Conservation (phyloP, 2,329 filamentous ascomycete species). For the Pestalotiopsis sp. region DNA sequence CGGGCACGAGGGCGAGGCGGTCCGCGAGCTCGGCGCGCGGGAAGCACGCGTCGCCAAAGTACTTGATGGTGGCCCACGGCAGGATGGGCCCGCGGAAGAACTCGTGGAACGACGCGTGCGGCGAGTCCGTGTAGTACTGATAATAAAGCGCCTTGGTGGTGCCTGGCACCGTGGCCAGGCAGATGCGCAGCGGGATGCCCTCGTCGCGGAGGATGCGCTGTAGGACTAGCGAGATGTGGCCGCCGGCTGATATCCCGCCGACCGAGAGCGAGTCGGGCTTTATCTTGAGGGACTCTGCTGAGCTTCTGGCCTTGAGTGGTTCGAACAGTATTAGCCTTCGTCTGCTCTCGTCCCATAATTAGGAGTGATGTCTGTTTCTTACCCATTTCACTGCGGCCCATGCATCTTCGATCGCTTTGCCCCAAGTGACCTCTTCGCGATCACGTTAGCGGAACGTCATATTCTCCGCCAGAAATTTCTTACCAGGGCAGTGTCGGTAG, state of each 20-base stretch:
- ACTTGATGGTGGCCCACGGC: conserved; percentile 36
- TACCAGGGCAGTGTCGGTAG: conserved; percentile 42
- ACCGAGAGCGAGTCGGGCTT: conserved; percentile 36
- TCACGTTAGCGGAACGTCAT: neutral
- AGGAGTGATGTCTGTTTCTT: conserved; percentile 4
- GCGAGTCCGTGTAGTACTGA: conserved; percentile 35
- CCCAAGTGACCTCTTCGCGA: conserved; percentile 33
- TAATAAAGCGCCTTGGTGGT: conserved; percentile 29
- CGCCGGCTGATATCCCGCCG: conserved; percentile 42
- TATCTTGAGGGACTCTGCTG: conserved; percentile 31
- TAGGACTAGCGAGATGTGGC: conserved; percentile 35
- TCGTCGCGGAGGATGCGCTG: conserved; percentile 41
- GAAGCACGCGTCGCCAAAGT: conserved; percentile 32
- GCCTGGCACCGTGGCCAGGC: conserved; percentile 36
- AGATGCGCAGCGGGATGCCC: conserved; percentile 36
- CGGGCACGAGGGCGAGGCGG: conserved; percentile 30
- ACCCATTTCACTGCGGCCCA: conserved; percentile 41
- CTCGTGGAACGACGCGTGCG: conserved; percentile 36
- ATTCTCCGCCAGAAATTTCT: conserved; percentile 4
- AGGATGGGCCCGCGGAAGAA: conserved; percentile 36
- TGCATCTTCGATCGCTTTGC: conserved; percentile 39
- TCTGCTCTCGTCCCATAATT: too few relatives aligned
- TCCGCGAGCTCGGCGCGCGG: conserved; percentile 29
- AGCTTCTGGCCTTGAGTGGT: conserved; percentile 26
- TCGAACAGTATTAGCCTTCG: too few relatives aligned